Conservation (phyloP, 2,329 filamentous ascomycete species). For the Beauveria rudraprayagi region DNA sequence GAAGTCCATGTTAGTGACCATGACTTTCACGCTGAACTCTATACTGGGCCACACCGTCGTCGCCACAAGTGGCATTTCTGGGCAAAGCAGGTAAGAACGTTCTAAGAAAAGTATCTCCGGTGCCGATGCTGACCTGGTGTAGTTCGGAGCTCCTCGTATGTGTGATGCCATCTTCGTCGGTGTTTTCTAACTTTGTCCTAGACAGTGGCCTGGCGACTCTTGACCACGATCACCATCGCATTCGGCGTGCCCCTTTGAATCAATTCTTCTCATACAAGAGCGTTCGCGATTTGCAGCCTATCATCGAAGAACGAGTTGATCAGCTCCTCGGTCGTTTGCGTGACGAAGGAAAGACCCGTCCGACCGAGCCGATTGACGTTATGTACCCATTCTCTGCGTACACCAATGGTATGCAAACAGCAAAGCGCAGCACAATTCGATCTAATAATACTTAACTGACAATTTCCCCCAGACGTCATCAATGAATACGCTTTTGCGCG, state of each 20-base stretch:
- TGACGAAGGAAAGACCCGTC: slow-evolving; percentile 19
- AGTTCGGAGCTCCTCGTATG: slow-evolving; percentile 29
- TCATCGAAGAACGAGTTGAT: slow-evolving; percentile 29
- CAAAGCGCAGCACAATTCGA: neutral
- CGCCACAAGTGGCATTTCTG: slow-evolving; percentile 29
- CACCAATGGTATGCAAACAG: slow-evolving; percentile 25
- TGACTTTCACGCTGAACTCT: slow-evolving; percentile 32
- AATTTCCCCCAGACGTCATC: slow-evolving; percentile 25
- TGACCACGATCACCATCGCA: slow-evolving; percentile 26
- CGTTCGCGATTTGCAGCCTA: slow-evolving; percentile 29
- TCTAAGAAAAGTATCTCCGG: neutral
- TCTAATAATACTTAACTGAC: neutral
- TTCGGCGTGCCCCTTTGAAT: slow-evolving; percentile 27
- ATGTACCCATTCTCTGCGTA: slow-evolving; percentile 32
- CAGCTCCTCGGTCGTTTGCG: slow-evolving; percentile 24
- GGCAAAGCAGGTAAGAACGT: slow-evolving; percentile 25
- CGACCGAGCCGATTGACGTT: slow-evolving; percentile 24
- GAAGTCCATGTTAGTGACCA: slow-evolving; percentile 32
- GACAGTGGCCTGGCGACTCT: slow-evolving; percentile 27
- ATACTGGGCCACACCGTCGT: slow-evolving; percentile 22
- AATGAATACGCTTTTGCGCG: slow-evolving; percentile 33
- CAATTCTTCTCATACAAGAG: slow-evolving; percentile 30
- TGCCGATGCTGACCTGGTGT: neutral
- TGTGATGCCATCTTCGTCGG: neutral
- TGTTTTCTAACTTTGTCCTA: slow-evolving; percentile 17